Evolutionary conservation across 1,284 basidiomycete genomes (phyloP), one percentile per base, ranked within the genome.

Genomic region (Cystobasidium pallidum): DNA sequence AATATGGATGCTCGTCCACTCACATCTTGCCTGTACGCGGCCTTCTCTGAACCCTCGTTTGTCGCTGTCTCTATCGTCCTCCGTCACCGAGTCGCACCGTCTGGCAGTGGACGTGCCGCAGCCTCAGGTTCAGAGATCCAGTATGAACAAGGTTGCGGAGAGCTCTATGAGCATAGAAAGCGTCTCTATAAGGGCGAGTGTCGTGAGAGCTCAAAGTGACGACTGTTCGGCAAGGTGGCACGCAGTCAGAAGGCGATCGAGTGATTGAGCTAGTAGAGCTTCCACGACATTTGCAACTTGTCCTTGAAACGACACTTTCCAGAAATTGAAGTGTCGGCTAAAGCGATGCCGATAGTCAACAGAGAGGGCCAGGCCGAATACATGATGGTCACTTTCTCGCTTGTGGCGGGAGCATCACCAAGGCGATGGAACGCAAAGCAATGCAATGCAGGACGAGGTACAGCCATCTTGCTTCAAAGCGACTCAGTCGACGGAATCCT

Each of bases 21-120:
- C 24, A 51, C 49, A 51, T 51, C 49, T 51, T 51, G 49, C 49
- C 21, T 3, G 10, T 24, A 2, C 17, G 15, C n/a, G n/a, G n/a
- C 49, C 26, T 10, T 51, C 49, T 4, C 6, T 24, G 4, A 6
- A 7, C 49, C 15, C 45, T 15, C n/a, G 17, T 47, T 8, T 47
- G 45, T 8, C 45, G 45, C 45, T 47, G 21, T 51, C 49, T 51
- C 26, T 10, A 3, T 26, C 49, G 11, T 51, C 21, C 17, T 8
- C 49, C 24, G 21, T 51, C 49, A 51, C 49, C 21, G 8, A 24
- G 49, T 51, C 49, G 49, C 49, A 51, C 49, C 26, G 49, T 51
- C 49, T 24, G 21, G 43, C 49, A 51, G 49, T 28, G 49, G 49
- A 51, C 49, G 21, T 51, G 43, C 7, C 49, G n/a, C n/a, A n/a